Evolutionary conservation across 495 filamentous ascomycete genomes (phyloP), one percentile per base, ranked within the genome.

Genomic region (Aspergillus bertholletiae): DNA sequence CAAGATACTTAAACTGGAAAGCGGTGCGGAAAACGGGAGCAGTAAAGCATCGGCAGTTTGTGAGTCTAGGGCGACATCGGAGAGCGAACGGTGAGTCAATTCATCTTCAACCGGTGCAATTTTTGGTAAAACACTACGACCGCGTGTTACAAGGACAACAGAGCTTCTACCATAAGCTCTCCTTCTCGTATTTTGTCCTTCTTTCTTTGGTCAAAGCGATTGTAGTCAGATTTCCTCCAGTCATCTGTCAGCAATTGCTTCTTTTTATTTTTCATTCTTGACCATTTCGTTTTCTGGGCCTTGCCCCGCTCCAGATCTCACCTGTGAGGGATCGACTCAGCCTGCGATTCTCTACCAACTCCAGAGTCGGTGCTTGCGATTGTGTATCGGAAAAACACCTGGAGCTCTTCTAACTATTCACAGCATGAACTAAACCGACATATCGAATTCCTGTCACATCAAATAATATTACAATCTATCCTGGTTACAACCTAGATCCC

Each of bases 361-460:
- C 9, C 13, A 37, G 17, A 49, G 46, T 49, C 46, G 17, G 27
- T 49, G 9, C 46, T 49, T 35, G 46, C 27, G 17, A 15, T 37
- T 37, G 27, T 17, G 28, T 4, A 13, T 49, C 34, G 28, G 46
- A 49, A n/a, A 23, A 49, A 34, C 30, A 34, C 9, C 46, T 35
- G 46, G 46, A 27, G 46, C 8, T 35, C 12, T 49, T 49, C 7
- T 5, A 15, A 37, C n/a, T 20, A 15, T 32, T 23, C 52, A 44
- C 60, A 71, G 68, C 68, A 73, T 74, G 70, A 71, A 66, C 60
- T 71, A 66, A 70, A 54, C 26, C 51, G 60, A 61, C 56, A 59
- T 56, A 47, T 45, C 40, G 26, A 40, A 17, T 17, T 44, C 37
- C 24, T 48, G n/a, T 43, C 45, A 46, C 28, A 8, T 53, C 49